phyloP scores from a whole-genome alignment of 345 rosid genomes.

The Iberis pinnata region DNA sequence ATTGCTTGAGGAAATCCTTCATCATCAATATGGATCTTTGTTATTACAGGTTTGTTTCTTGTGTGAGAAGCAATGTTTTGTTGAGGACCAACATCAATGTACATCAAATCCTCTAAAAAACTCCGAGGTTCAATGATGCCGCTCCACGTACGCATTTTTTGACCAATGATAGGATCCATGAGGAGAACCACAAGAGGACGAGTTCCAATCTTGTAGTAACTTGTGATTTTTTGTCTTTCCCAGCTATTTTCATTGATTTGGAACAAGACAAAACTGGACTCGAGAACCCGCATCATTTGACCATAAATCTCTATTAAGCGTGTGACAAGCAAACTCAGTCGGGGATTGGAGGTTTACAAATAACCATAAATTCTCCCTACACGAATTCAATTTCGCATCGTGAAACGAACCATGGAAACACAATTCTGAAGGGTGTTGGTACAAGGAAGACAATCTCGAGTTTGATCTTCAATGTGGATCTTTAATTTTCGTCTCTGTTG shows the following conservation, averaged over 20 bases:
- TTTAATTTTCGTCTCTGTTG: not conserved
- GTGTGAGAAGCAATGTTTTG: slow-evolving; percentile 13
- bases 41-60: not conserved
- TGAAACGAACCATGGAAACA: not conserved
- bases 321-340: not conserved
- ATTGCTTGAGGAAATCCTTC: no score
- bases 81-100: not conserved
- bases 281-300: not conserved
- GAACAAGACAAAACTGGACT: not conserved
- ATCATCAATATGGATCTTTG: no score
- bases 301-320: slow-evolving; percentile 3
- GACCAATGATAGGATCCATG: slow-evolving; percentile 25
- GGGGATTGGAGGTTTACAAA: slow-evolving; percentile 7
- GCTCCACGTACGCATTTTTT: slow-evolving; percentile 65
- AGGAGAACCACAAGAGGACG: slow-evolving; percentile 12
- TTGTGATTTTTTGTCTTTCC: slow-evolving; percentile 64
- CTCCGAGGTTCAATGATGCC: slow-evolving; percentile 71
- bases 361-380: slow-evolving; percentile 7
- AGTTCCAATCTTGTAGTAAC: slow-evolving; percentile 50
- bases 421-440: slow-evolving; percentile 48
- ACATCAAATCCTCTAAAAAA: slow-evolving; percentile 48
- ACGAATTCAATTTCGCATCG: not conserved
- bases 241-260: not conserved
- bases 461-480: no score
- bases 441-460: slow-evolving; percentile 12